Conservation (phyloP, 169 alveolate species). For the Eimeria necatrix region DNA sequence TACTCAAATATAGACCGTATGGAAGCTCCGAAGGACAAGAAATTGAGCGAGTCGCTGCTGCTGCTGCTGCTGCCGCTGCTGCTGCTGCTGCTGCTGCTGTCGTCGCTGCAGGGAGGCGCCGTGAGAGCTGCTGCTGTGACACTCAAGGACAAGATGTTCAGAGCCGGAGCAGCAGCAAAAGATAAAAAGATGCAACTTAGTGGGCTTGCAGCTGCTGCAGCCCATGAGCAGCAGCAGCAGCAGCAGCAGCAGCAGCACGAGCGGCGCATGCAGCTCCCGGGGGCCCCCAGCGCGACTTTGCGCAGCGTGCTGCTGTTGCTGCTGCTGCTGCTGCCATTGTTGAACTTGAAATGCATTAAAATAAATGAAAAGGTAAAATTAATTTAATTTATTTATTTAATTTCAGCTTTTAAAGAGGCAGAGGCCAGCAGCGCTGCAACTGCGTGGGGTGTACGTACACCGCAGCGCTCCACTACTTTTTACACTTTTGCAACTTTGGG, state of each 20-base stretch:
- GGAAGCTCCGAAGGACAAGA: background rate
- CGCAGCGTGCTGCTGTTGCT: slow-evolving; percentile 1
- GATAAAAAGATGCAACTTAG: background rate
- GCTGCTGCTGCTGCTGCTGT: slow-evolving; percentile 3
- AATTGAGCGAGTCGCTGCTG: slow-evolving; percentile 4
- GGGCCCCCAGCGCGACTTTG: background rate
- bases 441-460: no score
- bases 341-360: no score
- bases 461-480: no score
- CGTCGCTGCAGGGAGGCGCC: background rate
- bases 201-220: background rate
- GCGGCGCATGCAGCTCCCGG: background rate
- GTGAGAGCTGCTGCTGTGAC: slow-evolving; percentile 22
- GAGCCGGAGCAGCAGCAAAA: background rate
- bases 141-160: background rate
- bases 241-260: slow-evolving; percentile 38
- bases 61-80: slow-evolving; percentile 17
- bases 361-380: background rate
- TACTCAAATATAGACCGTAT: background rate
- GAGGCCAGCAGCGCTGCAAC: no score
- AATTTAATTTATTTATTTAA: no score
- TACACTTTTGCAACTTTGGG: no score
- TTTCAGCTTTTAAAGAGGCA: no score
- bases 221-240: slow-evolving; percentile 34
- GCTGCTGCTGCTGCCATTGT: no score